A percentile compares a stretch with the other conserved stretches of the same genome.
These are phyloP conservation scores for Ceratobasidium sp. DNA, from an alignment of 1,284 basidiomycete species.

Conservation along the genomic window DNA sequence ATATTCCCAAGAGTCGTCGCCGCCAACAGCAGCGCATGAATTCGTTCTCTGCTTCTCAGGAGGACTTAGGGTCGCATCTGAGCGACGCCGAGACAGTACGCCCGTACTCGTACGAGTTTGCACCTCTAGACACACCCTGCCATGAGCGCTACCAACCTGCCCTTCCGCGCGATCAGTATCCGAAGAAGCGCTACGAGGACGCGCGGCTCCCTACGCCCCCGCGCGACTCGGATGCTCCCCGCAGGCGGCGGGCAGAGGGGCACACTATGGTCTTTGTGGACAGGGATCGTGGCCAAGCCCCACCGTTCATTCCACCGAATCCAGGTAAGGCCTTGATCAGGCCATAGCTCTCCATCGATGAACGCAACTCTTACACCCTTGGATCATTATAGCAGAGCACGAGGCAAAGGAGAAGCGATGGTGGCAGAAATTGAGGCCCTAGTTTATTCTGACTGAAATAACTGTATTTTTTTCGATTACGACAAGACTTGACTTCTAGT, in stretches of 20 bases:
- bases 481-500: neutral
- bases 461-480: constrained; percentile 17
- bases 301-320: constrained; percentile 37
- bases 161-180: constrained; percentile 15
- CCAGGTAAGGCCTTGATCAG: constrained; percentile 35
- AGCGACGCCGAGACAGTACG: constrained; percentile 39
- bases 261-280: constrained; percentile 10
- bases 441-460: constrained; percentile 21
- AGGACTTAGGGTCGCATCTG: constrained; percentile 27
- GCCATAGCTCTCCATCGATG: constrained; percentile 31
- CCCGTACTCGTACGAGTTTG: constrained; percentile 45
- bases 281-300: constrained; percentile 10
- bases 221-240: constrained; percentile 31
- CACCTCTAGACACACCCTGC: constrained; percentile 1
- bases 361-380: constrained; percentile 35
- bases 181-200: constrained; percentile 37
- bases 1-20: constrained; percentile 30
- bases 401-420: constrained; percentile 44
- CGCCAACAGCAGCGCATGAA: constrained; percentile 26
- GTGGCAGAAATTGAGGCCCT: constrained; percentile 37
- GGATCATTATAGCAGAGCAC: constrained; percentile 33
- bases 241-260: too few species aligned
- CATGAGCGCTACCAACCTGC: constrained; percentile 36
- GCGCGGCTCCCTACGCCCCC: constrained; percentile 25
- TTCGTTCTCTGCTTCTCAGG: constrained; percentile 29